phyloP scores from a whole-genome alignment of 805 yeast species.

The Jamesozyma spencerorum region DNA sequence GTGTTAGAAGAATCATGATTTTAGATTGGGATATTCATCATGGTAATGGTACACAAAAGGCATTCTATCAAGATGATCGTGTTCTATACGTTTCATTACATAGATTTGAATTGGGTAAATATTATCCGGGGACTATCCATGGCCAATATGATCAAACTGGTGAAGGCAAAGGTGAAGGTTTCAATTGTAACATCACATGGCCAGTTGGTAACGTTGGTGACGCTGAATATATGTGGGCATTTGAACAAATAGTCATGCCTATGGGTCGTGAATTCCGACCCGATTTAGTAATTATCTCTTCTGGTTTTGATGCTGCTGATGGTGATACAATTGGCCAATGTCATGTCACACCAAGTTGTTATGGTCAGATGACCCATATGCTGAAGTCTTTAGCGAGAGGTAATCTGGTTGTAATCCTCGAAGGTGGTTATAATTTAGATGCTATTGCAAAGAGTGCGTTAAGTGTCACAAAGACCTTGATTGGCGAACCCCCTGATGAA shows the following conservation, averaged over 20 bases:
- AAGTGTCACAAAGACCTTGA: conserved; percentile 79
- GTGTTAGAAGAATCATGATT: conserved; percentile 72
- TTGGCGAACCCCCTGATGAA: conserved; percentile 92
- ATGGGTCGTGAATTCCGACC: conserved; percentile 84
- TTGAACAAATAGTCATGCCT: conserved; percentile 78
- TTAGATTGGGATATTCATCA: conserved; percentile 99
- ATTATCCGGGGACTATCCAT: conserved; percentile 87
- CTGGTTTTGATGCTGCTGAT: conserved; percentile 98
- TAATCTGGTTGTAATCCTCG: conserved; percentile 77
- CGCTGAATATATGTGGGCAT: conserved; percentile 91
- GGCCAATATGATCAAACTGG: conserved; percentile 81
- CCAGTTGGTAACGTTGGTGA: conserved; percentile 84
- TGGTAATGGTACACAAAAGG: conserved; percentile 96
- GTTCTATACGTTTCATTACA: conserved; percentile 88
- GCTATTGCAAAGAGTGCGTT: conserved; percentile 85
- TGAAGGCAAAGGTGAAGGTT: conserved; percentile 79
- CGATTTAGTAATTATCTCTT: conserved; percentile 82
- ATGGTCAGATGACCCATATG: conserved; percentile 92
- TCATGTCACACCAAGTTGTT: conserved; percentile 90
- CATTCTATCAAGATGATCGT: conserved; percentile 79
- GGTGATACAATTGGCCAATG: conserved; percentile 97
- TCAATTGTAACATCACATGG: conserved; percentile 89
- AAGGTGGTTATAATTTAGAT: conserved; percentile 94
- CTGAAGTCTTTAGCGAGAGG: conserved; percentile 83
- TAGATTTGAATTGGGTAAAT: conserved; percentile 83